Conservation (phyloP, 257 asterid genomes). For the Prunella vulgaris region DNA sequence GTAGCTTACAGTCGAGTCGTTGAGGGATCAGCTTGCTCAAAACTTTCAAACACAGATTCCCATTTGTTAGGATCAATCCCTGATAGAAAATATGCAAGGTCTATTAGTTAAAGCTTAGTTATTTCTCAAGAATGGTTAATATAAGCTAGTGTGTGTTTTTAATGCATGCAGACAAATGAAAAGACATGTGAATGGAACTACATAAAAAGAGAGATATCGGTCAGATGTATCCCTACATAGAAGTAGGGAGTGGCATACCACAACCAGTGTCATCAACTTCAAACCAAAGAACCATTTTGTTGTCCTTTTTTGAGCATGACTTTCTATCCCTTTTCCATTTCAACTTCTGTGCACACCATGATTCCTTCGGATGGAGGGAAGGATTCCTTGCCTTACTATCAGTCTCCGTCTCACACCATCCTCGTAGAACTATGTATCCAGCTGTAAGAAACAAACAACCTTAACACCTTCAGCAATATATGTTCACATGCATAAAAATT, state of each 20-base stretch:
- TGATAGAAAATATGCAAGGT: conserved; percentile 21
- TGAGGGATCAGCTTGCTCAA: conserved; percentile 97
- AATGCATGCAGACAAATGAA: background rate
- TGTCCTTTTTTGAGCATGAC: conserved; percentile 46
- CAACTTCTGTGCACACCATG: conserved; percentile 41
- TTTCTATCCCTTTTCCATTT: conserved; percentile 44
- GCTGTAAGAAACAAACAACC: conserved; percentile 41
- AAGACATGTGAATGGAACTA: background rate
- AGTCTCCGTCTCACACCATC: conserved; percentile 72
- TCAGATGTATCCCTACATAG: background rate
- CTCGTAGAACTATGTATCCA: conserved; percentile 74
- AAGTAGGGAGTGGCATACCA: conserved; percentile 43
- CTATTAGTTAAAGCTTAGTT: background rate
- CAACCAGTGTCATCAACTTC: conserved; percentile 94
- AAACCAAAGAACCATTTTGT: conserved; percentile 67
- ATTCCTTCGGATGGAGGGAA: conserved; percentile 33
- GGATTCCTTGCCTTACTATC: conserved; percentile 28
- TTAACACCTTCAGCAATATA: conserved; percentile 10
- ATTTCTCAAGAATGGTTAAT: background rate
- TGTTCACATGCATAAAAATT: background rate
- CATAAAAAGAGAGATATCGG: background rate
- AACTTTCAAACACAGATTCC: conserved; percentile 96
- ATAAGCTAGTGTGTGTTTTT: background rate
- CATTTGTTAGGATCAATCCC: conserved; percentile 92
- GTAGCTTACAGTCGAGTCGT: conserved; percentile 81